These are phyloP conservation scores for Backusella circina DNA, from an alignment of 192 early-diverging fungal species.

Conservation along the genomic window DNA sequence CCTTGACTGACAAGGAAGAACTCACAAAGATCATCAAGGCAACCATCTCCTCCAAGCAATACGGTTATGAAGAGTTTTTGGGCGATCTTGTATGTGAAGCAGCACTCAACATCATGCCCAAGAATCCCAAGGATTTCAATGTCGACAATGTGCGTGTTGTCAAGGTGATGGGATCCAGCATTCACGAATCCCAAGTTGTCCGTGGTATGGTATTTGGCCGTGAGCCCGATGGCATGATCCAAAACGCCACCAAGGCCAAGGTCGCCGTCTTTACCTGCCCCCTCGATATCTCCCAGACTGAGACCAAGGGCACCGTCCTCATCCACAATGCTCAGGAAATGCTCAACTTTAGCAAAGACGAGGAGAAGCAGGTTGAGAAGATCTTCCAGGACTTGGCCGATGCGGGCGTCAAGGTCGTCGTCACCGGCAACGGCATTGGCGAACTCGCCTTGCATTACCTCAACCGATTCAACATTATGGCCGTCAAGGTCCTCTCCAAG, in stretches of 20 bases:
- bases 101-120: constrained; percentile 85
- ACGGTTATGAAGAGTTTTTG: constrained; percentile 91
- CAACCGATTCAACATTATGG: constrained; percentile 89
- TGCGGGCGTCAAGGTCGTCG: constrained; percentile 88
- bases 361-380: constrained; percentile 89
- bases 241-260: constrained; percentile 78
- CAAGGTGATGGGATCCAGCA: constrained; percentile 91
- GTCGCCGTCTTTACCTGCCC: constrained; percentile 94
- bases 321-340: constrained; percentile 95
- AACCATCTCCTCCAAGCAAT: constrained; percentile 91
- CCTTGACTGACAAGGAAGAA: constrained; percentile 49
- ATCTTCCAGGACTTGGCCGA: constrained; percentile 86
- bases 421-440: constrained; percentile 85
- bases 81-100: constrained; percentile 80
- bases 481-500: constrained; percentile 88
- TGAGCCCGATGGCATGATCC: constrained; percentile 77
- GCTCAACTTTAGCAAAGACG: constrained; percentile 94
- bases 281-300: constrained; percentile 90
- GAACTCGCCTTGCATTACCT: constrained; percentile 94
- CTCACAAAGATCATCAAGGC: constrained; percentile 74
- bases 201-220: constrained; percentile 97
- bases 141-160: constrained; percentile 96
- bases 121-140: constrained; percentile 83
- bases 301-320: constrained; percentile 98
- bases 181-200: constrained; percentile 87